Evolutionary conservation across 768 basidiomycete genomes (phyloP).

Genomic region (Pleurotus eryngii): DNA sequence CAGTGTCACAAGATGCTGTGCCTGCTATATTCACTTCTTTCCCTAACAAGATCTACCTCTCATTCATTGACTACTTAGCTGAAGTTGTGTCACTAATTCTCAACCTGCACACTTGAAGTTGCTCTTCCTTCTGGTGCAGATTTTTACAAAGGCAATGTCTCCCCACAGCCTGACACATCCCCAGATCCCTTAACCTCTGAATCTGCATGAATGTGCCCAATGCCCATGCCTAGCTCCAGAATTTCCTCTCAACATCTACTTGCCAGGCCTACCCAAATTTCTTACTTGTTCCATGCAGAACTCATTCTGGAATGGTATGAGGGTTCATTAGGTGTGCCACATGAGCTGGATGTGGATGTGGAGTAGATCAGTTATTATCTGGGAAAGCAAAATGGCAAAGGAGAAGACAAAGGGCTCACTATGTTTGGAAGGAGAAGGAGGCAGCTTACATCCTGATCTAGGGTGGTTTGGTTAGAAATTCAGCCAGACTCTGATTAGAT

Average conservation of each 20-base stretch:
- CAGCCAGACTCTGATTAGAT: too few species aligned
- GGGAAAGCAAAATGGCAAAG: conserved; percentile 25
- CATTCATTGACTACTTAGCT: conserved; percentile 69
- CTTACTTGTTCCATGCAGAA: conserved; percentile 73
- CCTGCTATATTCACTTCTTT: conserved; percentile 71
- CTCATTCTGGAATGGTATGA: conserved; percentile 92
- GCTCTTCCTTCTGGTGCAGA: conserved; percentile 67
- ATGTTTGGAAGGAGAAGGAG: too few species aligned
- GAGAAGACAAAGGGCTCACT: conserved; percentile 7
- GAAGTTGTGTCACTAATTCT: conserved; percentile 73
- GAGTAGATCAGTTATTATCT: conserved; percentile 11
- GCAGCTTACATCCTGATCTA: too few species aligned
- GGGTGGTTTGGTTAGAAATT: too few species aligned
- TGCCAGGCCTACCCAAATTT: conserved; percentile 64
- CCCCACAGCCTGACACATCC: conserved; percentile 17
- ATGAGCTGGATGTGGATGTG: conserved; percentile 51
- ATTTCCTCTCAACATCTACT: conserved; percentile 63
- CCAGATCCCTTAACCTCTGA: conserved; percentile 32
- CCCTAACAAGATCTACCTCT: conserved; percentile 75
- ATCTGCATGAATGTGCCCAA: conserved; percentile 77
- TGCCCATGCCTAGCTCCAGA: conserved; percentile 66
- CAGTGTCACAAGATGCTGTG: conserved; percentile 13
- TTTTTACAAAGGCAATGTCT: too few species aligned
- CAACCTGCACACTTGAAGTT: conserved; percentile 65
- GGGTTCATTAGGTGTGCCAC: conserved; percentile 82